These are phyloP conservation scores for Leersia perrieri DNA, from an alignment of 176 grass and related monocot genomes.

Conservation along the genomic window DNA sequence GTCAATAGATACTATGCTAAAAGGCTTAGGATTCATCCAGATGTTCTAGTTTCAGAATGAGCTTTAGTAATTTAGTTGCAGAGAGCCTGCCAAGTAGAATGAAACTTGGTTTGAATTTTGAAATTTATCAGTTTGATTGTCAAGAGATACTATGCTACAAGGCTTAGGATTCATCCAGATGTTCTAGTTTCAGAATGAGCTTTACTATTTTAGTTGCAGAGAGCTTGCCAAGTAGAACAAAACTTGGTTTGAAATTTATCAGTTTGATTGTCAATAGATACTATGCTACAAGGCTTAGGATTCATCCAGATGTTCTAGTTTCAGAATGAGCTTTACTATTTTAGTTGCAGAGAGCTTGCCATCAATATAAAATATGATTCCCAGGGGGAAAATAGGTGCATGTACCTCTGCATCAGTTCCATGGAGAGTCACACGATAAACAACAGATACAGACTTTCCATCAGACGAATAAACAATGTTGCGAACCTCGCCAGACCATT, in stretches of 20 bases:
- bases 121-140: background rate
- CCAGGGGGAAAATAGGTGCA: background rate
- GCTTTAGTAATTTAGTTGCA: background rate
- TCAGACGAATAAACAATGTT: constrained; percentile 81
- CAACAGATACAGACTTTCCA: constrained; percentile 77
- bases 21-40: background rate
- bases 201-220: background rate
- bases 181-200: no score
- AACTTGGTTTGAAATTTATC: background rate
- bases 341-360: background rate
- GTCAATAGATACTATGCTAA: background rate
- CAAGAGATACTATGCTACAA: background rate
- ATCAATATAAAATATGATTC: constrained; percentile 2
- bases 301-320: background rate
- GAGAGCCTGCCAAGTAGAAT: no score
- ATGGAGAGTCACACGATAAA: constrained; percentile 90
- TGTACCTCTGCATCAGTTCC: constrained; percentile 97
- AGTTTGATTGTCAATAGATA: background rate
- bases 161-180: background rate
- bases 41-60: background rate
- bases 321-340: background rate
- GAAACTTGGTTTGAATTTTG: background rate
- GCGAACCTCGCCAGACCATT: constrained; percentile 91
- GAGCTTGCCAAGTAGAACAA: background rate
- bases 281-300: background rate